Evolutionary conservation across 2,329 filamentous ascomycete species (phyloP).

Genomic region (Ceratocystis albifundus): DNA sequence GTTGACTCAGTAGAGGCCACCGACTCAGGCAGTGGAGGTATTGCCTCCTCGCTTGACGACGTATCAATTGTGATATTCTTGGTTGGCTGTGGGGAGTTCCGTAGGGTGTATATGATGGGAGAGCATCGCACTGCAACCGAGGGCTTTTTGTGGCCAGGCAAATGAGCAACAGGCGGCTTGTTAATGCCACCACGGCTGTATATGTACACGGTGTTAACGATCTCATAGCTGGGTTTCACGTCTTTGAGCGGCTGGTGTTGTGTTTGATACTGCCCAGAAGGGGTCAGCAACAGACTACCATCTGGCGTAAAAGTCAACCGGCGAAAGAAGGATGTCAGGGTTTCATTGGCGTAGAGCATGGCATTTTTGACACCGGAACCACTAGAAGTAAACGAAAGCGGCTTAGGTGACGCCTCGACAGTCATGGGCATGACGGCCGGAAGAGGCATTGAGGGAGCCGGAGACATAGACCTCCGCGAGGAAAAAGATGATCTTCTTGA

Average conservation of each 20-base stretch:
- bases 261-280: slow-evolving; percentile 87
- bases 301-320: slow-evolving; percentile 90
- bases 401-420: slow-evolving; percentile 76
- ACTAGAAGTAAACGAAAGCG: slow-evolving; percentile 44
- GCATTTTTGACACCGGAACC: slow-evolving; percentile 65
- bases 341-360: slow-evolving; percentile 91
- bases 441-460: slow-evolving; percentile 82
- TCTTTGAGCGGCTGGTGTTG: slow-evolving; percentile 56
- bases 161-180: slow-evolving; percentile 85
- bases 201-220: slow-evolving; percentile 96
- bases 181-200: slow-evolving; percentile 95
- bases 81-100: slow-evolving; percentile 55
- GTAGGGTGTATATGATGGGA: slow-evolving; percentile 72
- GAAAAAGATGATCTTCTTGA: slow-evolving; percentile 93
- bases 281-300: slow-evolving; percentile 84
- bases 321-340: slow-evolving; percentile 91
- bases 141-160: slow-evolving; percentile 95
- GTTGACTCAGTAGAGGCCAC: slow-evolving; percentile 34
- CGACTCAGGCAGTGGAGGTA: slow-evolving; percentile 66
- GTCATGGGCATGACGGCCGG: slow-evolving; percentile 74
- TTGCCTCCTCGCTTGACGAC: slow-evolving; percentile 71
- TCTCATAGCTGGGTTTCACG: slow-evolving; percentile 64
- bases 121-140: slow-evolving; percentile 94
- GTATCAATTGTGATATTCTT: slow-evolving; percentile 93
- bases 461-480: slow-evolving; percentile 75